These are phyloP conservation scores for Colletotrichum cuscutae DNA, from an alignment of 2,329 filamentous ascomycete genomes.

Conservation along the genomic window DNA sequence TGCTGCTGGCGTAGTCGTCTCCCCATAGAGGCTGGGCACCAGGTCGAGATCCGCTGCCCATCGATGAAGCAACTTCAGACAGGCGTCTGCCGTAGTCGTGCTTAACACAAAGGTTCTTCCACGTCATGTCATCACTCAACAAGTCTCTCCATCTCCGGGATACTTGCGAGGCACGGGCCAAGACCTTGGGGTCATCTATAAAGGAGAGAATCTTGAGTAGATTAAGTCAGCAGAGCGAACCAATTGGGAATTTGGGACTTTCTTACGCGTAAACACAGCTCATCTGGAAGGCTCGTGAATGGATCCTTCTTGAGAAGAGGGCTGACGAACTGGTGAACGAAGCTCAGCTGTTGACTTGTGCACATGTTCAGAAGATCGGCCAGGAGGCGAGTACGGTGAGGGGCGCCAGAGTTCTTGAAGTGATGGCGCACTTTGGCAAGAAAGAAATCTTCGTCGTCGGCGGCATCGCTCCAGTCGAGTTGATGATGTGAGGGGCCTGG, in stretches of 20 bases:
- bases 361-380: constrained; percentile 93
- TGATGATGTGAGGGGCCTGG: constrained; percentile 70
- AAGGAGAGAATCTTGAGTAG: constrained; percentile 84
- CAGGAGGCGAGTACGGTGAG: constrained; percentile 82
- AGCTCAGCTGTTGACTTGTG: constrained; percentile 94
- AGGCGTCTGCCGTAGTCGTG: constrained; percentile 81
- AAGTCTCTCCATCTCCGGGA: constrained; percentile 94
- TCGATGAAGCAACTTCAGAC: constrained; percentile 54
- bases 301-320: constrained; percentile 96
- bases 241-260: too few species aligned
- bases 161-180: constrained; percentile 95
- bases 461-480: constrained; percentile 80
- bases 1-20: constrained; percentile 47
- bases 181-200: constrained; percentile 94
- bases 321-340: constrained; percentile 95
- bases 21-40: constrained; percentile 27
- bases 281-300: constrained; percentile 90
- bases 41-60: constrained; percentile 18
- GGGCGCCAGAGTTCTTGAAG: constrained; percentile 80
- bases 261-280: constrained; percentile 87
- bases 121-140: constrained; percentile 95
- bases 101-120: constrained; percentile 97
- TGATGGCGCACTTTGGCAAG: constrained; percentile 81
- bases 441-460: constrained; percentile 85
- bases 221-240: background rate